phyloP scores from a whole-genome alignment of 73 alveolate species.

The Paraurostyla sp. region DNA sequence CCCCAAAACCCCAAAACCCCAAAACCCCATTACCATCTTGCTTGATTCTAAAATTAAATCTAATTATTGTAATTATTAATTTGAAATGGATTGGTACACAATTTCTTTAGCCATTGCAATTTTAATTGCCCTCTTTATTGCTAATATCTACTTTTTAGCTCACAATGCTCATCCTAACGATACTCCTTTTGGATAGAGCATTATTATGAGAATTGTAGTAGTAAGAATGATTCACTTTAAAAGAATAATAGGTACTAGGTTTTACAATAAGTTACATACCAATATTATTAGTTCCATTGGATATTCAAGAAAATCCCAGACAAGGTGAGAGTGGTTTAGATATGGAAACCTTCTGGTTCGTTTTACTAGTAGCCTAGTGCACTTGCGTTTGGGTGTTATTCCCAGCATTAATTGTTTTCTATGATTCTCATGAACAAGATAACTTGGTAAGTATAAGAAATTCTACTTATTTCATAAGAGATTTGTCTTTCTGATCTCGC shows the following conservation, averaged over 20 bases:
- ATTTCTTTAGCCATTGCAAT: background rate
- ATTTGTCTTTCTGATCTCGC: background rate
- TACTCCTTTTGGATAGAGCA: constrained; percentile 41
- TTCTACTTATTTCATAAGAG: too few species aligned
- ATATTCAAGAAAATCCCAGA: background rate
- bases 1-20: too few species aligned
- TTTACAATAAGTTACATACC: constrained; percentile 52
- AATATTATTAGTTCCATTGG: constrained; percentile 43
- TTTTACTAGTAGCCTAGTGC: background rate
- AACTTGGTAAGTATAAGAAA: background rate
- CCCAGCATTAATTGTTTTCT: constrained; percentile 48
- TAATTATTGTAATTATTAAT: background rate
- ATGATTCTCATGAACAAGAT: constrained; percentile 51
- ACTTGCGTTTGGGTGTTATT: constrained; percentile 51
- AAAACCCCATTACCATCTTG: too few species aligned
- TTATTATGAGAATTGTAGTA: constrained; percentile 52
- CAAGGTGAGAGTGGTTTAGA: background rate
- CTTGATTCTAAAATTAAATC: background rate
- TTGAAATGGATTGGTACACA: constrained; percentile 53
- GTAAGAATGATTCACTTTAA: constrained; percentile 9
- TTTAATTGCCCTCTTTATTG: background rate
- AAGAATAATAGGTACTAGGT: constrained; percentile 16
- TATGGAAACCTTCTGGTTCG: constrained; percentile 30
- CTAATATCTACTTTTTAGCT: constrained; percentile 51
- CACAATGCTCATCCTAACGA: constrained; percentile 64